Conservation (phyloP, 139 green algal genomes). For the Chlorella vulgaris region DNA sequence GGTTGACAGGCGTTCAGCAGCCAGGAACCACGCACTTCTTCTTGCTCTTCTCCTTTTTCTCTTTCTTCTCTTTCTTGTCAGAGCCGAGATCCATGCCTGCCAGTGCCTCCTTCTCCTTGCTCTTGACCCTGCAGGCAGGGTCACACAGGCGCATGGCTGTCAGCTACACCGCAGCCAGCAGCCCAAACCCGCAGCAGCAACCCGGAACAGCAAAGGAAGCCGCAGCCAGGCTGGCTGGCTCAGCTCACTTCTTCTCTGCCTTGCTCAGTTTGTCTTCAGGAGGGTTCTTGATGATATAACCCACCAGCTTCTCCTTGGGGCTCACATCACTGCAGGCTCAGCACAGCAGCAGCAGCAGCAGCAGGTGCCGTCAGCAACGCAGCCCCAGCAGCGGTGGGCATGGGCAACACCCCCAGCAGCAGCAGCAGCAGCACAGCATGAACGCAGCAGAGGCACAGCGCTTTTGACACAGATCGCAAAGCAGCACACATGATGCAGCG, state of each 20-base stretch:
- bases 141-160: background rate
- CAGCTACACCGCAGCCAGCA: background rate
- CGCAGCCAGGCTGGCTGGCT: background rate
- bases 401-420: background rate
- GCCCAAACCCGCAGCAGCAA: background rate
- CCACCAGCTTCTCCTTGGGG: conserved; percentile 96
- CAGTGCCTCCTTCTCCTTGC: conserved; percentile 90
- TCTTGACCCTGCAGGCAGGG: conserved; percentile 70
- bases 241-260: conserved; percentile 84
- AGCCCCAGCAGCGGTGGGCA: background rate
- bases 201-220: background rate
- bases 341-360: background rate
- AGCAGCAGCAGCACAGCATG: too few relatives aligned
- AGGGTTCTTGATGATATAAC: conserved; percentile 99
- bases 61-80: conserved; percentile 62
- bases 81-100: conserved; percentile 66
- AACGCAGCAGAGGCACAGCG: too few relatives aligned
- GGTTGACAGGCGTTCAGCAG: too few relatives aligned
- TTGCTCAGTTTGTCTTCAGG: conserved; percentile 91
- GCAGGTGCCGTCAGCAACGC: background rate
- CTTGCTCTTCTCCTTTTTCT: conserved; percentile 73
- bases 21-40: conserved; percentile 48
- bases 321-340: conserved; percentile 89
- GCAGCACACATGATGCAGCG: too few relatives aligned
- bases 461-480: too few relatives aligned